Evolutionary conservation across 2,329 filamentous ascomycete species (phyloP).

Genomic region (Tolypocladium sp.): DNA sequence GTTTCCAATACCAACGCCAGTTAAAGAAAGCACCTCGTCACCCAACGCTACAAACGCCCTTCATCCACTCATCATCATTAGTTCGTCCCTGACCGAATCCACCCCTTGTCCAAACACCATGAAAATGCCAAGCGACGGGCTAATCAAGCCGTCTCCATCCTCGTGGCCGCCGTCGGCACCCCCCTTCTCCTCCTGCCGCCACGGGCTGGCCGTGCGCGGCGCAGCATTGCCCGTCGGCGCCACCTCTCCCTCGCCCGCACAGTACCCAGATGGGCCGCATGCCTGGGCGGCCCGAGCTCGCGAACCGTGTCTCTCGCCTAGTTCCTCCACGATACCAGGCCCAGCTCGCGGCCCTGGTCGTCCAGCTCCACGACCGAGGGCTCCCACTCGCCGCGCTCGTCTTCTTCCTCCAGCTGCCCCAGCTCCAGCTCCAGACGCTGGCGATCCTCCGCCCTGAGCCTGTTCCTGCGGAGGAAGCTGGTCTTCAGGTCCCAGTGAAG

Average conservation of each 20-base stretch:
- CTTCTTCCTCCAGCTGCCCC: conserved; percentile 42
- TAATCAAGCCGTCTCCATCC: neutral
- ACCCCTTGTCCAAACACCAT: neutral
- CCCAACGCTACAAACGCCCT: neutral
- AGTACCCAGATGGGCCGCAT: neutral
- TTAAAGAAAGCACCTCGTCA: neutral
- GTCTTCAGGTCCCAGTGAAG: conserved; percentile 48
- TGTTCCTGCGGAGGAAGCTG: conserved; percentile 38
- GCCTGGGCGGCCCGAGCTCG: conserved; percentile 11
- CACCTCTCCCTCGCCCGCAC: neutral
- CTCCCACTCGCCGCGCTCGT: conserved; percentile 43
- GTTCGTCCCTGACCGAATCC: neutral
- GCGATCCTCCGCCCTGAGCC: conserved; percentile 42
- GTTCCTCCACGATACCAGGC: conserved; percentile 39
- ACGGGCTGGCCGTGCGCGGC: neutral
- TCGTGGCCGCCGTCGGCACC: neutral
- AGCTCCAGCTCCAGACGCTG: conserved; percentile 38
- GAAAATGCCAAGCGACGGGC: neutral
- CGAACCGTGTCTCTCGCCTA: conserved; percentile 3
- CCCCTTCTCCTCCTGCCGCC: neutral
- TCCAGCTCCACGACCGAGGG: conserved; percentile 45
- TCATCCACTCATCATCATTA: neutral
- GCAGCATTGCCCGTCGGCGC: neutral
- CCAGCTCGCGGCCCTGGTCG: conserved; percentile 40
- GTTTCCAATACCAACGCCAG: neutral